A percentile compares a stretch with the other conserved stretches of the same genome.
Evolutionary conservation across 2,329 filamentous ascomycete genomes (phyloP).

Genomic region (Arthrobotrys iridis): DNA sequence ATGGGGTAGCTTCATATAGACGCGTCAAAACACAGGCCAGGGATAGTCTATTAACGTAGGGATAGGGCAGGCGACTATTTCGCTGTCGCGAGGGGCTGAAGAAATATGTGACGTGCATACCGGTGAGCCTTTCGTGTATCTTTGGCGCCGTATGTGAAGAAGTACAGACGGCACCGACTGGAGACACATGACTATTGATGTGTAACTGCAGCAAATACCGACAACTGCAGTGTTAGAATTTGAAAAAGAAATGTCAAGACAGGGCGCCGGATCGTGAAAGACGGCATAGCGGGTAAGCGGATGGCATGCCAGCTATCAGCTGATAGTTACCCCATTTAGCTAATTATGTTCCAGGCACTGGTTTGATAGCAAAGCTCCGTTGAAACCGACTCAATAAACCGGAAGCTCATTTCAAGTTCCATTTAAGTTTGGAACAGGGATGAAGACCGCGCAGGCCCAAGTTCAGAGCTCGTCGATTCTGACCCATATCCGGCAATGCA

Average conservation of each 20-base stretch:
- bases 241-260: constrained; percentile 5
- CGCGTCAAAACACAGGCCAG: constrained; percentile 31
- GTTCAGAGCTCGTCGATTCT: constrained; percentile 9
- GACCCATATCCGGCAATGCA: background rate
- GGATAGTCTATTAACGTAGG: constrained; percentile 15
- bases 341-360: constrained; percentile 8
- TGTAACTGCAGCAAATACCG: constrained; percentile 9
- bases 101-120: constrained; percentile 13
- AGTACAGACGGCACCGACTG: background rate
- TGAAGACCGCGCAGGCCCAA: background rate
- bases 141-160: background rate
- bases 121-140: background rate
- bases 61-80: constrained; percentile 17
- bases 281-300: constrained; percentile 42
- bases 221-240: background rate
- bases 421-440: constrained; percentile 8
- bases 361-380: constrained; percentile 3
- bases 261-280: constrained; percentile 4
- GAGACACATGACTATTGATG: constrained; percentile 6
- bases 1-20: constrained; percentile 20
- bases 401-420: constrained; percentile 27
- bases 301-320: constrained; percentile 39
- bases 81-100: background rate
- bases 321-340: constrained; percentile 32
- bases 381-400: constrained; percentile 33